Evolutionary conservation across 2,329 filamentous ascomycete genomes (phyloP).

Genomic region (Ampelomyces quisqualis): DNA sequence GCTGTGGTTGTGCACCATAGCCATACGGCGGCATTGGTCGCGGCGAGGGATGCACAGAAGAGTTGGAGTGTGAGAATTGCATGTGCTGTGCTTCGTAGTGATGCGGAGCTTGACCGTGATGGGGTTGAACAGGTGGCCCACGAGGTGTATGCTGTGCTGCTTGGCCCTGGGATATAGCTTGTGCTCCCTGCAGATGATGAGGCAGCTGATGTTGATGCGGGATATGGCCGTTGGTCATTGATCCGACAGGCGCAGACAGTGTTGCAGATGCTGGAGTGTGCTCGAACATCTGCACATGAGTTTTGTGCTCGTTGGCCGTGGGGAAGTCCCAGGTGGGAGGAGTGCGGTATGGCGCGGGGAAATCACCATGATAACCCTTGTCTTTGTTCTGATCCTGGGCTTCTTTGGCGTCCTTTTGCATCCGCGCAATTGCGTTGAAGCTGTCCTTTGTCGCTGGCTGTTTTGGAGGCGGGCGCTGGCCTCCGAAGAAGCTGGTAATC

Average conservation of each 20-base stretch:
- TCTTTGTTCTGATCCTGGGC: slow-evolving; percentile 51
- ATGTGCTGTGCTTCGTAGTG: slow-evolving; percentile 83
- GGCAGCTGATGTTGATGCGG: slow-evolving; percentile 83
- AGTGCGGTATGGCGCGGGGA: slow-evolving; percentile 82
- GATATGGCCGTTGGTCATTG: slow-evolving; percentile 64
- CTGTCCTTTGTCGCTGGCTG: slow-evolving; percentile 53
- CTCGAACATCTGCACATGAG: slow-evolving; percentile 80
- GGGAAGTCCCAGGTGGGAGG: slow-evolving; percentile 78
- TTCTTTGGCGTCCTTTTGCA: slow-evolving; percentile 68
- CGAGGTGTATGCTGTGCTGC: slow-evolving; percentile 76
- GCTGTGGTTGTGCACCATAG: slow-evolving; percentile 65
- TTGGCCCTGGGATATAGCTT: slow-evolving; percentile 66
- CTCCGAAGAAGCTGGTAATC: slow-evolving; percentile 59
- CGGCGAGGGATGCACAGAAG: slow-evolving; percentile 79
- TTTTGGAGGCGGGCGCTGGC: slow-evolving; percentile 65
- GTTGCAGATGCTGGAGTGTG: slow-evolving; percentile 57
- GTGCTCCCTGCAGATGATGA: slow-evolving; percentile 73
- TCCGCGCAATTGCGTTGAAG: slow-evolving; percentile 67
- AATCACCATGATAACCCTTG: slow-evolving; percentile 68
- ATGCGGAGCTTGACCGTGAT: slow-evolving; percentile 67
- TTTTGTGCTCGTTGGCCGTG: slow-evolving; percentile 71
- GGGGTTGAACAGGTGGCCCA: slow-evolving; percentile 73
- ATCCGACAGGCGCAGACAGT: slow-evolving; percentile 64
- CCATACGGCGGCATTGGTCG: slow-evolving; percentile 70
- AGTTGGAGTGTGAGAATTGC: slow-evolving; percentile 78